Conservation (phyloP, 805 yeast species). For the Nakazawaea holstii region DNA sequence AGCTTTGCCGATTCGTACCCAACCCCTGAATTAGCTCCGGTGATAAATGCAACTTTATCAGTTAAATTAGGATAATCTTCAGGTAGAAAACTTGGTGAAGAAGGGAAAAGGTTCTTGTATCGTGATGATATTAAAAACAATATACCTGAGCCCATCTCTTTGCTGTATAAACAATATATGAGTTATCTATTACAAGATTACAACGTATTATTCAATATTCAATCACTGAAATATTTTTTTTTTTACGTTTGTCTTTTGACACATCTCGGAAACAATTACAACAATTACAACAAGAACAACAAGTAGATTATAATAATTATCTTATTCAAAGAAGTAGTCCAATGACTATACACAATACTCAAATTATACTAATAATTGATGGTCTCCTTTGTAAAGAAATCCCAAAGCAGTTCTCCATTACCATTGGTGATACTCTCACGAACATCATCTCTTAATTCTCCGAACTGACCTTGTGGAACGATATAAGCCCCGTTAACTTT, state of each 20-base stretch:
- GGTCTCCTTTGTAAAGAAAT: not conserved
- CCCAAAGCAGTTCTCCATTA: not conserved
- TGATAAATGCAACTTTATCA: constrained; percentile 30
- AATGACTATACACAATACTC: no score
- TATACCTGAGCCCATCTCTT: not conserved
- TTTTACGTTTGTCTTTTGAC: no score
- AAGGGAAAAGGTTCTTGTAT: constrained; percentile 19
- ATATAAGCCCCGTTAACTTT: constrained; percentile 26
- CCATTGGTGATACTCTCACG: not conserved
- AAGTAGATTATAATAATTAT: no score
- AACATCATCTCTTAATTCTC: constrained; percentile 17
- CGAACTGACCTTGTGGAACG: constrained; percentile 28
- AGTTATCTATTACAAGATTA: no score
- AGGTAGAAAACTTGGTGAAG: constrained; percentile 51
- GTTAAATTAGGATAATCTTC: constrained; percentile 30
- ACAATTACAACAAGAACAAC: no score
- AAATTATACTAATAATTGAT: no score
- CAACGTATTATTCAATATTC: no score
- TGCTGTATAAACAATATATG: not conserved
- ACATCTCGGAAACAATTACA: no score
- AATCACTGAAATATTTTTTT: no score
- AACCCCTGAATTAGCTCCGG: constrained; percentile 36
- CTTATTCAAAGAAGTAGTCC: no score
- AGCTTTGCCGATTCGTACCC: constrained; percentile 20
- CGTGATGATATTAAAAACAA: not conserved